Base-by-base conservation (phyloP, 1,284 basidiomycete species). In the Kalmanozyma brasiliensis region DNA sequence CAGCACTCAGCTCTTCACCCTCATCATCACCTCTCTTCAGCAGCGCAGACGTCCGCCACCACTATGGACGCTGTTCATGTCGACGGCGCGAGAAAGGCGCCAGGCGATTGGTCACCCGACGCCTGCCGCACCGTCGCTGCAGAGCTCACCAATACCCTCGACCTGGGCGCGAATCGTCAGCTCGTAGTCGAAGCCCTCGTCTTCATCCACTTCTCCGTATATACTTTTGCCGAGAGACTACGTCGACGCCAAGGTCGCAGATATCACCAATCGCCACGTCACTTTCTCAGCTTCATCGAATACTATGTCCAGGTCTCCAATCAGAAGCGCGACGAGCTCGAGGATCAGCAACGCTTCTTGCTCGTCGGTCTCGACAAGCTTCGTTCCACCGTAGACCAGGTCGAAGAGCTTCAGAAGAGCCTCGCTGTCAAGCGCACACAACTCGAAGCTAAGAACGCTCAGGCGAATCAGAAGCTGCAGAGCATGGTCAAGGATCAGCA, bases 401-500 rank as follows among this genome's bases (percentile, higher is more conserved):
- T 82, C 20, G 78, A 78, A 36, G 92, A 98, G 78, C 87, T 99
- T 35, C 89, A 95, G 48, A 92, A 93, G 84, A 97, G 93, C 80
- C 89, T 99, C 36, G 94, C 95, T 1, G 90, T 91, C 79, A 98
- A 99, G 83, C 89, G 93, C 26, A 88, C 90, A 1, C 94, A 98
- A 79, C 87, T 99, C 33, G 89, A 94, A 82, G 89, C 91, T 24
- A 99, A 98, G 85, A 88, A 97, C 73, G 88, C 87, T 2, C 92
- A 98, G 83, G 96, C 96, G 8, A 98, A 98, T 82, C 92, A 93
- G 77, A 98, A 99, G 83, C 87, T 99, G 30, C 90, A 93, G 82
- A 92, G 93, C 66, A 99, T 99, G 96, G 94, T 99, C 19, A 87
- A 92, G 5, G 95, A 98, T 82, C 96, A 98, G 83, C 94, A 98